Evolutionary conservation across 371 early-diverging fungal genomes (phyloP).

Genomic region (Lichtheimia hyalospora): DNA sequence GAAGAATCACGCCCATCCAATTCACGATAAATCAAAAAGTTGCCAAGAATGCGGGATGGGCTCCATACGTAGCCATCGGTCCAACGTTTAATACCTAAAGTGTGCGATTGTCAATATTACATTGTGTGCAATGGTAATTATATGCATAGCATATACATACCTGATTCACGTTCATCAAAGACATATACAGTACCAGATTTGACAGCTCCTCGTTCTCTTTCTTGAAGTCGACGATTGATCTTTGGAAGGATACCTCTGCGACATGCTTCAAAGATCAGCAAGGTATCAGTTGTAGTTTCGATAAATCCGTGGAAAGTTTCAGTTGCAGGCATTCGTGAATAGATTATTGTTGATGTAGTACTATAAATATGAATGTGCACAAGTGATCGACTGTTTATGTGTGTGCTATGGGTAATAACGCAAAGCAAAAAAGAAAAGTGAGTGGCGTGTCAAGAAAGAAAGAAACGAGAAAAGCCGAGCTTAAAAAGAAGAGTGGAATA

Average conservation of each 20-base stretch:
- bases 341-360: not conserved
- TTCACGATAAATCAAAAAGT: conserved; percentile 79
- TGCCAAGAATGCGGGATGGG: conserved; percentile 79
- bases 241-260: conserved; percentile 59
- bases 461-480: conserved; percentile 6
- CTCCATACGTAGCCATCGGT: conserved; percentile 88
- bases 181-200: conserved; percentile 67
- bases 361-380: no score
- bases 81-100: conserved; percentile 81
- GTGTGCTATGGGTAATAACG: not conserved
- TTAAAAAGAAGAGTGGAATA: conserved; percentile 5
- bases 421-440: conserved; percentile 5
- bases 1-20: conserved; percentile 53
- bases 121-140: no score
- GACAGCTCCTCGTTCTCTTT: conserved; percentile 60
- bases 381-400: no score
- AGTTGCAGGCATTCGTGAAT: conserved; percentile 28
- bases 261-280: conserved; percentile 71
- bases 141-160: conserved; percentile 13
- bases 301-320: conserved; percentile 59
- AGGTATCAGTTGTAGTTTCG: conserved; percentile 63
- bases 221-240: conserved; percentile 63
- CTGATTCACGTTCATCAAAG: conserved; percentile 73
- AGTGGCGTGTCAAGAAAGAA: conserved; percentile 6
- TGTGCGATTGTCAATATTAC: no score